These are phyloP conservation scores for Warburgia ugandensis DNA, from an alignment of 164 flowering plant species.

Conservation along the genomic window DNA sequence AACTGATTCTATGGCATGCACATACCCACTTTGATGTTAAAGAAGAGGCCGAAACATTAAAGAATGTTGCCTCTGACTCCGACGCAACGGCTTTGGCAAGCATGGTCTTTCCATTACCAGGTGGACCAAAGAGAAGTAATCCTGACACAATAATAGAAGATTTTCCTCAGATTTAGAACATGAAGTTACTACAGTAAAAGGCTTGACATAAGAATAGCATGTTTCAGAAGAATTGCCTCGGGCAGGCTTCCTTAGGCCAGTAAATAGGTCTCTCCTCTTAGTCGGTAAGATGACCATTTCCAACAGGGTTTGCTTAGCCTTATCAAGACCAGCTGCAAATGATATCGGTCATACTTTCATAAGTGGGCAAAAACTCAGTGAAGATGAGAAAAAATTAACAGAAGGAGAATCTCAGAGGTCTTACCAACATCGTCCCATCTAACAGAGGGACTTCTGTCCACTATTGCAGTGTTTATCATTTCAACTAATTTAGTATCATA, in stretches of 20 bases:
- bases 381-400: background rate
- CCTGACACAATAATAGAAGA: conserved; percentile 34
- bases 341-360: background rate
- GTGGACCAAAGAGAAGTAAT: conserved; percentile 98
- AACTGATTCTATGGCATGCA: background rate
- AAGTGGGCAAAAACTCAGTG: background rate
- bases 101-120: conserved; percentile 99
- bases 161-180: background rate
- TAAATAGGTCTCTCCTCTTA: conserved; percentile 88
- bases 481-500: conserved; percentile 79
- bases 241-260: conserved; percentile 91
- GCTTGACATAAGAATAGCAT: background rate
- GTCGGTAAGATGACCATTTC: conserved; percentile 99
- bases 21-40: conserved; percentile 97
- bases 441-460: conserved; percentile 94
- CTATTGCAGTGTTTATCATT: conserved; percentile 79
- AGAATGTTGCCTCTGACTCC: conserved; percentile 92
- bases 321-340: conserved; percentile 85
- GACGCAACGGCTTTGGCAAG: conserved; percentile 99
- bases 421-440: conserved; percentile 98
- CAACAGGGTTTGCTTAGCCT: conserved; percentile 84
- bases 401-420: conserved; percentile 7
- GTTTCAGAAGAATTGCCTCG: conserved; percentile 43
- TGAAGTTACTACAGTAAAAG: background rate
- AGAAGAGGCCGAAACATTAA: conserved; percentile 94